Evolutionary conservation across 2,329 filamentous ascomycete genomes (phyloP), one percentile per base, ranked within the genome.

Genomic region (Gyromitra esculenta): DNA sequence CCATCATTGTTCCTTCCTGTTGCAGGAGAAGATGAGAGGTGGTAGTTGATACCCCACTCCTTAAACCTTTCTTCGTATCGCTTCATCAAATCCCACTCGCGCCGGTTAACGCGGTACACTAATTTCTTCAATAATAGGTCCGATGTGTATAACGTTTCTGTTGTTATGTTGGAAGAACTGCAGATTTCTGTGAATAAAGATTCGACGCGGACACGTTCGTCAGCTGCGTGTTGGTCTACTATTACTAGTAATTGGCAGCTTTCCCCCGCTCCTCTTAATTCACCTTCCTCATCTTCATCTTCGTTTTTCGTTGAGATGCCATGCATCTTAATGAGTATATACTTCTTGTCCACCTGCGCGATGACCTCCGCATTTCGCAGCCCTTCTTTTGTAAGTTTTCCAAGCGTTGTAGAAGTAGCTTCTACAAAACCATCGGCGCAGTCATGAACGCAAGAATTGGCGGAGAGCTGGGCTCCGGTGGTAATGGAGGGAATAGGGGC

Each of bases 151-250:
- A 39, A 15, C 15, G 35, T 54, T 11, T 50, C 59, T 25, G 41
- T 4, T 1, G 48, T 5, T 9, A 45, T 56, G 11, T 31, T 41
- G 80, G 41, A 6, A 74, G 81, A 73, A 77, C 81, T 77, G 79
- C 86, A 89, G 41, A 92, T 83, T 1, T 89, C 86, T 31, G 81
- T 77, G 82, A 96, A 89, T 0, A 99, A 86, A 0, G 83, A 82
- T 82, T 99, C 96, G 0, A 98, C 88, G 0, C 90, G 90, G 78
- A 92, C 90, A 59, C 96, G 88, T 84, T 99, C 96, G 82, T 97
- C 95, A 1, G 94, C 96, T 0, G 96, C 96, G 82, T 99, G 96
- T 81, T 99, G 96, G 81, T 99, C 96, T 5, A 97, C 87, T 50
- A 97, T 85, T 0, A 97, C 87, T 3, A 98, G 84, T 0, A 89